Base-by-base conservation (phyloP, 306 rosid species). In the Oxytropis ochrocephala region DNA sequence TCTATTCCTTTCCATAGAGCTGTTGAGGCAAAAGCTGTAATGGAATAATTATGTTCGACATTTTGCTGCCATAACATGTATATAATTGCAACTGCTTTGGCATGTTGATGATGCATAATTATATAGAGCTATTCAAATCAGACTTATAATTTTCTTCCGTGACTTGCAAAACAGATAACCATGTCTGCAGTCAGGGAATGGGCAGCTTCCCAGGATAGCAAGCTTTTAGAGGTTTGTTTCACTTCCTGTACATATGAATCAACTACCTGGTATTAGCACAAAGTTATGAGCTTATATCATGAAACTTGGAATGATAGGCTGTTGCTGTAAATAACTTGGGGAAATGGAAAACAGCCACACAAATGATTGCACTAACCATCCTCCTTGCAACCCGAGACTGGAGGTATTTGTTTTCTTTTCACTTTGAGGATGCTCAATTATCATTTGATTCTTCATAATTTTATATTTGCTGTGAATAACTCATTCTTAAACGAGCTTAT, bases 161-260 rank as follows among this genome's bases (percentile, higher is more conserved):
- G 8, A 78, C 77, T 69, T 74, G 42, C 65, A 50, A 80, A 42
- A 58, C 55, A 95, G 97, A 95, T 95, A 80, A 95, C 99, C 63
- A 95, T 95, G 99, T 95, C 99, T 35, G 99, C 99, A 1, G 97
- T 95, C 58, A 91, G 99, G 88, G 99, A 95, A 82, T 91, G 99
- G 99, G 99, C 99, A 43, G 99, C 99, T 75, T 95, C 99, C 71
- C 93, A 91, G 81, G 87, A 91, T 69, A 77, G 86, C 70, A 80
- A 86, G 85, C 95, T 95, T 65, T 82, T 83, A 81, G 97, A 89
- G 99, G 99, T 95, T 60, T 72, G 90, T 81, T 82, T 62, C 58
- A 13, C 55, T 12, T 50, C 51, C 43, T 74, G 33, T 58, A 11
- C 46, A 39, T 68, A 61, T 61, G n/a, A 69, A 58, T 63, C 4